A percentile compares a stretch with the other conserved stretches of the same genome.
Conservation (phyloP, 2,329 filamentous ascomycete genomes). For the Xylariaceae sp. region DNA sequence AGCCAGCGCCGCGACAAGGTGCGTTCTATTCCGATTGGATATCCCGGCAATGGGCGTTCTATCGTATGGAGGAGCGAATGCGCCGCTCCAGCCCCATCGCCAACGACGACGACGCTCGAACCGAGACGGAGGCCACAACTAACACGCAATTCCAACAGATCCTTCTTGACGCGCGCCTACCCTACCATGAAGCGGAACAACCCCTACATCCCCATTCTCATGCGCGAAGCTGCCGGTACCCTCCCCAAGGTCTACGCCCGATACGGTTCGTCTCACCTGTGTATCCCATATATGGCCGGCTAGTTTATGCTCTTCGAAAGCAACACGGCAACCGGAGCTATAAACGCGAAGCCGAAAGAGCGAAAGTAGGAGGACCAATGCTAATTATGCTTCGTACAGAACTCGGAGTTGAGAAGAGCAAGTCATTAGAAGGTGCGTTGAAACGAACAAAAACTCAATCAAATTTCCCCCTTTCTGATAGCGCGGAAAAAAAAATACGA, state of each 20-base stretch:
- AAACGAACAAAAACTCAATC: neutral
- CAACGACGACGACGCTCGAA: neutral
- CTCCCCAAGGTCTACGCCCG: constrained; percentile 83
- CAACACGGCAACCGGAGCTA: neutral
- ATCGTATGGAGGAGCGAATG: neutral
- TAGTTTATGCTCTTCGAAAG: neutral
- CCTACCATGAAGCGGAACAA: constrained; percentile 99
- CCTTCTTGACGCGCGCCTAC: constrained; percentile 86
- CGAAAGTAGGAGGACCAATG: neutral
- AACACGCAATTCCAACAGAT: constrained; percentile 45
- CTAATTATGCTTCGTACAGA: constrained; percentile 36
- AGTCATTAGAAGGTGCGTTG: constrained; percentile 47
- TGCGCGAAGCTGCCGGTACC: constrained; percentile 84
- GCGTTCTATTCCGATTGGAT: constrained; percentile 31
- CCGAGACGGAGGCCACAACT: constrained; percentile 3
- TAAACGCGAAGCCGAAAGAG: neutral
- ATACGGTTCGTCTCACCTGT: constrained; percentile 62
- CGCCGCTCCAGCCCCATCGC: neutral
- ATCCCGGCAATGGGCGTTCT: neutral
- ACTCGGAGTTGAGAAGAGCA: constrained; percentile 52
- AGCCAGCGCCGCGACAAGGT: constrained; percentile 85
- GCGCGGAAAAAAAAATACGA: too few relatives aligned
- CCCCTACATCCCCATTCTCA: constrained; percentile 85
- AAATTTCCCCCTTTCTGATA: too few relatives aligned
- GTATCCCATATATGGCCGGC: neutral